Conservation (phyloP, 768 basidiomycete species). For the Phlebiopsis flavidoalba region DNA sequence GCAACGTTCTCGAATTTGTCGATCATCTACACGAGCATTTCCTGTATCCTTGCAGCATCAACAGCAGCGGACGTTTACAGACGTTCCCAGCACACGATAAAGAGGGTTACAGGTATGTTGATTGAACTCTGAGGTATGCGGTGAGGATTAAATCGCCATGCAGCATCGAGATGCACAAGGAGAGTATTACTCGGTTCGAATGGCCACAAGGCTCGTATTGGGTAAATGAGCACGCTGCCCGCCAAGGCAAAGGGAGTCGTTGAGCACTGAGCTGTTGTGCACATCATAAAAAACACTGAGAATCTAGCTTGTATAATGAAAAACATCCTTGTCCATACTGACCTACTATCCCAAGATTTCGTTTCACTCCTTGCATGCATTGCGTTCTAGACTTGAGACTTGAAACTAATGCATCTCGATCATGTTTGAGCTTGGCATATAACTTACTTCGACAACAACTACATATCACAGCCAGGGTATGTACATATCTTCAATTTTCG, state of each 20-base stretch:
- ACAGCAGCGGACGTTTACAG: slow-evolving; percentile 79
- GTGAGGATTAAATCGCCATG: background rate
- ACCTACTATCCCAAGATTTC: too few species aligned
- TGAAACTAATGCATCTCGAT: too few species aligned
- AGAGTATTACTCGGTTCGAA: slow-evolving; percentile 77
- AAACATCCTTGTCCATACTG: background rate
- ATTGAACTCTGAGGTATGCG: background rate
- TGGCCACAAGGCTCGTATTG: slow-evolving; percentile 88
- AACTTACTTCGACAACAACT: background rate
- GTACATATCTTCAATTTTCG: background rate
- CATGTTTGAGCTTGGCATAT: too few species aligned
- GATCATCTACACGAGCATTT: slow-evolving; percentile 96
- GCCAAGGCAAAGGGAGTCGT: slow-evolving; percentile 8
- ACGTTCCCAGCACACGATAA: slow-evolving; percentile 69
- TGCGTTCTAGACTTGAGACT: too few species aligned
- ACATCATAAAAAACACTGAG: background rate
- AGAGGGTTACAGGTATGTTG: slow-evolving; percentile 72
- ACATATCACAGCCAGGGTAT: background rate
- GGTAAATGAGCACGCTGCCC: slow-evolving; percentile 31
- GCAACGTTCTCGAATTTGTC: slow-evolving; percentile 88
- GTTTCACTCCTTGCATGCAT: too few species aligned
- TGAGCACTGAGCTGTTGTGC: background rate
- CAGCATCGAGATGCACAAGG: slow-evolving; percentile 85
- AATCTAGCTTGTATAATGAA: background rate
- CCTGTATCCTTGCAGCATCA: slow-evolving; percentile 83